A percentile compares a stretch with the other conserved stretches of the same genome.
Evolutionary conservation across 2,329 filamentous ascomycete genomes (phyloP).

Genomic region (Paracorniculantispora psalliotae): DNA sequence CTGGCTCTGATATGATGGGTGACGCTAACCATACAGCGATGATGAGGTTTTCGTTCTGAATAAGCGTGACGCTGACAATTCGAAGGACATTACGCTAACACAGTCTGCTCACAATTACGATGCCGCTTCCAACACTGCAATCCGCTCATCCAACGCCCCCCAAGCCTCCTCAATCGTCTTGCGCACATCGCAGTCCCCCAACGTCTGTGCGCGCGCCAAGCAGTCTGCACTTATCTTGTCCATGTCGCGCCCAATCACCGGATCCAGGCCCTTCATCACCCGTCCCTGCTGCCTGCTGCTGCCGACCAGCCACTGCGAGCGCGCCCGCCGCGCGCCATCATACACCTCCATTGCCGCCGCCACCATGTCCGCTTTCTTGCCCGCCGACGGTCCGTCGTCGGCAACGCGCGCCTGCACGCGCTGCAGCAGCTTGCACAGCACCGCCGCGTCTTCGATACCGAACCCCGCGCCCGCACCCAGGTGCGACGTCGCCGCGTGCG

Average conservation of each 20-base stretch:
- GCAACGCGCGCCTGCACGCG: conserved; percentile 30
- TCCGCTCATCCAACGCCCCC: background rate
- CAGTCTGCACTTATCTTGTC: background rate
- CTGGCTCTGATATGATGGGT: too few species aligned
- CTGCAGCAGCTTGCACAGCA: conserved; percentile 41
- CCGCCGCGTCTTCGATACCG: conserved; percentile 48
- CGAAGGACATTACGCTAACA: too few species aligned
- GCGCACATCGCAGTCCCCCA: background rate
- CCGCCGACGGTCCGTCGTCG: background rate
- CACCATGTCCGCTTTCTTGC: background rate
- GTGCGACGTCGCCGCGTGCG: conserved; percentile 57
- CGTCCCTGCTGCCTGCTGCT: conserved; percentile 33
- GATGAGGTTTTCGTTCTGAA: too few species aligned
- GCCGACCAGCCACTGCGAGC: conserved; percentile 44
- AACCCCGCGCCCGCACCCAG: conserved; percentile 56
- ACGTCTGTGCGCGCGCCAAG: background rate
- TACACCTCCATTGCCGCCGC: conserved; percentile 32
- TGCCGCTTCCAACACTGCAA: background rate
- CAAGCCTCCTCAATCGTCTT: background rate
- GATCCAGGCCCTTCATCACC: conserved; percentile 14
- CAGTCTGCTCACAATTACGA: too few species aligned
- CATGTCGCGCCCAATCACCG: background rate
- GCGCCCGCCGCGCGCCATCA: conserved; percentile 42
- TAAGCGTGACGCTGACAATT: too few species aligned
- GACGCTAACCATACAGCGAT: too few species aligned